Evolutionary conservation across 2,329 filamentous ascomycete genomes (phyloP).

Genomic region (Clarireedia hainanense): DNA sequence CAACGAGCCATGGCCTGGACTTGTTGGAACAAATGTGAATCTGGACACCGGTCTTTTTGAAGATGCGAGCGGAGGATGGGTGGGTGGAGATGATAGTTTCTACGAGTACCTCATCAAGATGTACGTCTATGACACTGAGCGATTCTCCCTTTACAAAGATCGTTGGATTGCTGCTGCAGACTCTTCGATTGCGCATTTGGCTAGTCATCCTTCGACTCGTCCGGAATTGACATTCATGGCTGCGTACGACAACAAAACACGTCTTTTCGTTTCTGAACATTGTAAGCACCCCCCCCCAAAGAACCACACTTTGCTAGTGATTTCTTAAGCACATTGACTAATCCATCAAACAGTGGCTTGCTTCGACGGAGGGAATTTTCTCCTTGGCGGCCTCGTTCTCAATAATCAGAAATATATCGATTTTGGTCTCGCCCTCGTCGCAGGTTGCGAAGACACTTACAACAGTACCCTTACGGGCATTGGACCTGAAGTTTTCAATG

Average conservation of each 20-base stretch:
- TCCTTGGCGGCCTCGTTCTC: conserved; percentile 70
- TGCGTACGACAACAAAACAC: conserved; percentile 41
- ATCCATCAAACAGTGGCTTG: conserved; percentile 52
- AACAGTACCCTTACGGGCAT: conserved; percentile 59
- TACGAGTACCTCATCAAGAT: conserved; percentile 92
- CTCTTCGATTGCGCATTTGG: conserved; percentile 63
- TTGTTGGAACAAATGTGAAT: conserved; percentile 62
- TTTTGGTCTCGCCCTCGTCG: conserved; percentile 65
- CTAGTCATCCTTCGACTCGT: conserved; percentile 56
- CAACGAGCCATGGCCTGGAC: conserved; percentile 66
- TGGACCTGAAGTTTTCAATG: conserved; percentile 62
- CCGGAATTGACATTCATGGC: conserved; percentile 68
- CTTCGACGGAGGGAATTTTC: conserved; percentile 79
- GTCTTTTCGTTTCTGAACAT: conserved; percentile 39
- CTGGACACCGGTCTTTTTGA: conserved; percentile 58
- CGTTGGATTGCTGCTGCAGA: conserved; percentile 70
- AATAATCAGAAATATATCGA: conserved; percentile 57
- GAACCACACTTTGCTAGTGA: not conserved
- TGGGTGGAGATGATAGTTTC: conserved; percentile 68
- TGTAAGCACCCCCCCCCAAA: conserved; percentile 17
- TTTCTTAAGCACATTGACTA: not conserved
- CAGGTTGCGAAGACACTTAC: conserved; percentile 71
- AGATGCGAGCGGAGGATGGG: conserved; percentile 66
- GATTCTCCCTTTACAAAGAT: conserved; percentile 60
- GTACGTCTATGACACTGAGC: conserved; percentile 66